A percentile compares a stretch with the other conserved stretches of the same genome.
Conservation (phyloP, 176 grass and related monocot genomes). For the Bonia amplexicaulis region DNA sequence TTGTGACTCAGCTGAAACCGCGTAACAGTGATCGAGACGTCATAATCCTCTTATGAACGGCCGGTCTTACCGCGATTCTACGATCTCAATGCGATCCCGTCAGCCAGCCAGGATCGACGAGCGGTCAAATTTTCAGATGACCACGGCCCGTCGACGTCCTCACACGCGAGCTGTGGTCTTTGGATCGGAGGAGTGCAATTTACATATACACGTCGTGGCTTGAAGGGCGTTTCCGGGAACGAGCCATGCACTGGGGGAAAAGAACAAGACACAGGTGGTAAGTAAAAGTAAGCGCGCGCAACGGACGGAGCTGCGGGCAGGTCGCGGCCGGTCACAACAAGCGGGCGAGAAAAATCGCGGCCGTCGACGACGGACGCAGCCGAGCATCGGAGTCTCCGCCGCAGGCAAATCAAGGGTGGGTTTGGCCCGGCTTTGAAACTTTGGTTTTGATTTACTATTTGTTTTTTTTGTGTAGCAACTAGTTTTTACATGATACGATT, state of each 20-base stretch:
- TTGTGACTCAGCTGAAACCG: no score
- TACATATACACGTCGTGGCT: background rate
- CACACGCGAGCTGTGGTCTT: background rate
- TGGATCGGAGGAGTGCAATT: background rate
- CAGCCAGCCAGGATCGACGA: no score
- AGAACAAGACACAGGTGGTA: background rate
- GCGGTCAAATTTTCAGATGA: background rate
- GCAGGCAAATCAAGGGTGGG: background rate
- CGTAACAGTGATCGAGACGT: no score
- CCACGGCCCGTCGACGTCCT: no score
- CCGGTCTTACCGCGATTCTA: no score
- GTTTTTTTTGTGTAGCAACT: no score
- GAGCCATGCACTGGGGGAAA: background rate
- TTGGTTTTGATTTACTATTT: no score
- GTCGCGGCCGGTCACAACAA: background rate
- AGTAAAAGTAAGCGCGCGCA: background rate
- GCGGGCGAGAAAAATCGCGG: background rate
- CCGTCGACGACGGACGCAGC: background rate
- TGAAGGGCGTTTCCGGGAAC: conserved; percentile 8
- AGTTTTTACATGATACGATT: no score
- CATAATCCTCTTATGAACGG: no score
- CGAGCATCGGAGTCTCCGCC: conserved; percentile 39
- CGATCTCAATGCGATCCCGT: no score
- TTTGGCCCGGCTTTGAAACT: no score
- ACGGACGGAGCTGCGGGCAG: no score